Base-by-base conservation (phyloP, 495 filamentous ascomycete species). In the Penicillium daleae region DNA sequence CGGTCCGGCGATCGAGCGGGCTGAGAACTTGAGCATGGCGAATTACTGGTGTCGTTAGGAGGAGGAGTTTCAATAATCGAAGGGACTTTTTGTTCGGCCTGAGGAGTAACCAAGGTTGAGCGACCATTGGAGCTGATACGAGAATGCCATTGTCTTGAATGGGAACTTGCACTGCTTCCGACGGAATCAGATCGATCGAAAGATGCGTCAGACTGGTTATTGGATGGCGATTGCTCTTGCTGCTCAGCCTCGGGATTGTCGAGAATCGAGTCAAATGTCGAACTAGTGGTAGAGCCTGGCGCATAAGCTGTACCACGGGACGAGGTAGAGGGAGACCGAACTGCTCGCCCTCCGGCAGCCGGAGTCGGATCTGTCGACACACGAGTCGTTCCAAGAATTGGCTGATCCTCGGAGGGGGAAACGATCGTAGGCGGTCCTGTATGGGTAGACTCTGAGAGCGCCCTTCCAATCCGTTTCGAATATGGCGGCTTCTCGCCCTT, bases 331-430 rank as follows among this genome's bases (percentile, higher is more conserved):
- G 64, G 72, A 26, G 79, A 57, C 27, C 69, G 69, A 27, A 67
- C 52, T 58, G 66, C 53, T 35, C 66, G 70, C 12, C 67, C 71
- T 42, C 56, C 66, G 32, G 62, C 53, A 42, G 71, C 74, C 8
- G 87, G 80, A 17, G 87, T 79, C 21, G 93, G 90, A 71, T 97
- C 93, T 8, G 92, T 92, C 66, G 91, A 87, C 2, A 91, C 87
- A 62, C 90, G 79, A 32, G 82, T 83, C 29, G 92, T 74, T n/a
- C 82, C 82, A 59, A 87, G 75, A 17, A 78, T 82, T 33, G 77
- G 69, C 27, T 83, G 78, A 35, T 88, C 87, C 39, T 71, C 71
- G 8, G 68, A 49, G 0, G 72, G 35, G 9, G 67, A 35, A 32
- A 68, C 65, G 37, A 84, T 74, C 15, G 82, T 74, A 40, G 80